These are phyloP conservation scores for Penicillium sp. DNA, from an alignment of 2,329 filamentous ascomycete species.

Conservation along the genomic window DNA sequence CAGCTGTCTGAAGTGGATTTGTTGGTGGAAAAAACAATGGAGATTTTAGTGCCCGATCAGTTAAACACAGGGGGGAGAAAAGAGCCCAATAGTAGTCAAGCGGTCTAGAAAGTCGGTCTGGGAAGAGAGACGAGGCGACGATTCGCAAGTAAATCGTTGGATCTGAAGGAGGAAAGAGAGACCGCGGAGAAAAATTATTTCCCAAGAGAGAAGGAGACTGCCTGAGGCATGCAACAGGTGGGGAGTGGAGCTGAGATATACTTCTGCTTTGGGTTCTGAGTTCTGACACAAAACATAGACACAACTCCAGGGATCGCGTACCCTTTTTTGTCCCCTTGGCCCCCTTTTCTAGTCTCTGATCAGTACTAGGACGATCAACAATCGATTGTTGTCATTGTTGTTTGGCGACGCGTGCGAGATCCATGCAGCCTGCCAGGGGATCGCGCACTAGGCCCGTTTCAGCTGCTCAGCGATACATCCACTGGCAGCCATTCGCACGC, in stretches of 20 bases:
- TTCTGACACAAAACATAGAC: too few relatives aligned
- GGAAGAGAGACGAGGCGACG: background rate
- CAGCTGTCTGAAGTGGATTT: constrained; percentile 9
- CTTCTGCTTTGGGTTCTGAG: too few relatives aligned
- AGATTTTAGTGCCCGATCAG: background rate
- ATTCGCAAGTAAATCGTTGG: background rate
- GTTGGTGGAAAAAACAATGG: background rate
- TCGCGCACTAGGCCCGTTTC: background rate
- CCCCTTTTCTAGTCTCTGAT: background rate
- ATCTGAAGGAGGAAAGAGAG: background rate
- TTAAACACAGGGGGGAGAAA: background rate
- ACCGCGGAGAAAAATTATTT: background rate
- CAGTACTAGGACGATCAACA: background rate
- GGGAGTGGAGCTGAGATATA: background rate
- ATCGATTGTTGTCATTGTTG: background rate
- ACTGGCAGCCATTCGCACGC: background rate
- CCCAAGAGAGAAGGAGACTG: background rate
- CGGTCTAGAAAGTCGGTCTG: background rate
- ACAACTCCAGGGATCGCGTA: too few relatives aligned
- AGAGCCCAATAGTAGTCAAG: background rate
- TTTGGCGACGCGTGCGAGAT: background rate
- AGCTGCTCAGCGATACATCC: background rate
- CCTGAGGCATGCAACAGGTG: background rate
- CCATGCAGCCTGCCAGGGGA: background rate
- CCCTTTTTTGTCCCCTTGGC: background rate